Conservation (phyloP, 257 asterid genomes). For the Solanum pimpinellifolium region DNA sequence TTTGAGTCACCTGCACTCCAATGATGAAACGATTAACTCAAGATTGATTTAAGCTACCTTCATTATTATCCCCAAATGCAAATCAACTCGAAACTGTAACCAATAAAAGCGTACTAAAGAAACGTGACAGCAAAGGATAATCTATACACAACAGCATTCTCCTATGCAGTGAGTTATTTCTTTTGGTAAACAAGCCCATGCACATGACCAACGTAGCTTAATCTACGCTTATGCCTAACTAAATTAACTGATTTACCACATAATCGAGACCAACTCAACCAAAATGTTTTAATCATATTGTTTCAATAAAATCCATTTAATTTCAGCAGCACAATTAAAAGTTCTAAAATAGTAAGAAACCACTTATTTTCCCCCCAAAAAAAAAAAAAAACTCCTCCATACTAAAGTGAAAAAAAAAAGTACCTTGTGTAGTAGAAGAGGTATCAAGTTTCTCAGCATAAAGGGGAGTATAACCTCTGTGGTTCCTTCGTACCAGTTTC, state of each 20-base stretch:
- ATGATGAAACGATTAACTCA: not conserved
- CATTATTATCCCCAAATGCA: not conserved
- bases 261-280: not conserved
- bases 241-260: not conserved
- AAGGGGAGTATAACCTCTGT: constrained; percentile 46
- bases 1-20: constrained; percentile 40
- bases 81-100: not conserved
- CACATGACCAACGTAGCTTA: not conserved
- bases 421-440: constrained; percentile 28
- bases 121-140: not conserved
- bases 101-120: not conserved
- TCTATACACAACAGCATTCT: not conserved
- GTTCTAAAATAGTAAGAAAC: not conserved
- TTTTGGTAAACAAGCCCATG: not conserved
- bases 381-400: not conserved
- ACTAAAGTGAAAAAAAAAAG: not conserved
- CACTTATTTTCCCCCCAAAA: not conserved
- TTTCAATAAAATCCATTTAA: not conserved
- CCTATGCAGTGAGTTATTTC: not conserved
- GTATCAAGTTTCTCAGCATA: constrained; percentile 44
- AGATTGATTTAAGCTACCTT: not conserved
- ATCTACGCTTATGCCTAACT: not conserved
- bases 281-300: not conserved
- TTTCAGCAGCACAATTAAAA: not conserved
- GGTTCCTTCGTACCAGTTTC: constrained; percentile 19